Percentiles rank a stretch among this genome's conserved stretches.
Evolutionary conservation across 2,329 filamentous ascomycete species (phyloP).

Genomic region (Trichophyton mentagrophytes): DNA sequence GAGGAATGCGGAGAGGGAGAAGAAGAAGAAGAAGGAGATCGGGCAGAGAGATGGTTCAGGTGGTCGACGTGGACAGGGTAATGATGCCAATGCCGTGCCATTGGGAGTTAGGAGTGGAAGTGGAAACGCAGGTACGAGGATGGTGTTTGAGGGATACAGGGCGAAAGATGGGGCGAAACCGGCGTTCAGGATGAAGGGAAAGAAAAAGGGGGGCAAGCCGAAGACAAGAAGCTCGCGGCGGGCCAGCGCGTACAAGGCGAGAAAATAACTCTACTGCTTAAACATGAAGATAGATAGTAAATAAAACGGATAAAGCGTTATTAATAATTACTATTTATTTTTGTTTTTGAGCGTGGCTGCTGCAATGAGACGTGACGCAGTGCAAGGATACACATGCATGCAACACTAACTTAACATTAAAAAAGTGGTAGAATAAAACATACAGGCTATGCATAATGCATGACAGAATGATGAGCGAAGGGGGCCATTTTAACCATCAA

Average conservation of each 20-base stretch:
- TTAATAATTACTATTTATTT: neutral
- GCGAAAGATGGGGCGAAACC: slow-evolving; percentile 23
- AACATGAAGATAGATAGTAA: neutral
- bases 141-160: slow-evolving; percentile 36
- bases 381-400: neutral
- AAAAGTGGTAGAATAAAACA: neutral
- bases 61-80: neutral
- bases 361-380: neutral
- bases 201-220: slow-evolving; percentile 25
- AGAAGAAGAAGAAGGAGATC: neutral
- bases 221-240: slow-evolving; percentile 32
- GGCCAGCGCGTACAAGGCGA: slow-evolving; percentile 31
- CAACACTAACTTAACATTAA: neutral
- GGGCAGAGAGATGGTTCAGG: neutral
- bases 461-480: neutral
- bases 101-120: neutral
- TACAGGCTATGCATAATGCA: neutral
- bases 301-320: neutral
- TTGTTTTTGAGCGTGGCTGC: neutral
- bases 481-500: neutral
- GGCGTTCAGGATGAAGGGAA: slow-evolving; percentile 26
- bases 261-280: slow-evolving; percentile 15
- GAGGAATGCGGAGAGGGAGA: neutral
- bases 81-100: neutral
- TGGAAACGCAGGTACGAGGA: slow-evolving; percentile 13